Evolutionary conservation across 2,329 filamentous ascomycete genomes (phyloP).

Genomic region (Clarireedia paspali): DNA sequence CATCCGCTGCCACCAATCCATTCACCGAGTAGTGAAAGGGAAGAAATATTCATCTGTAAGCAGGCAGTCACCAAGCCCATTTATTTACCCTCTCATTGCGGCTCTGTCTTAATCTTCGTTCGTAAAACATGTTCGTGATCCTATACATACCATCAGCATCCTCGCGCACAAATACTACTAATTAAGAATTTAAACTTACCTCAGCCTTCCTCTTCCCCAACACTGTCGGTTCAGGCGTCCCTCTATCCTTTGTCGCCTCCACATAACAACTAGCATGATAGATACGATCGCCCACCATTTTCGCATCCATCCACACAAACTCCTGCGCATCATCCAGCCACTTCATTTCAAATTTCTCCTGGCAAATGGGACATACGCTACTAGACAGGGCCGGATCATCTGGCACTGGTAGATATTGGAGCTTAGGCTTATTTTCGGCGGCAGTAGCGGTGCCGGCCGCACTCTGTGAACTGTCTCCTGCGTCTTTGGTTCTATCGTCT

Average conservation of each 20-base stretch:
- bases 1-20: no score
- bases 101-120: conserved; percentile 26
- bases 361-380: conserved; percentile 84
- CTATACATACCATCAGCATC: conserved; percentile 1
- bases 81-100: neutral
- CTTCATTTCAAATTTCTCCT: conserved; percentile 86
- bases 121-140: conserved; percentile 6
- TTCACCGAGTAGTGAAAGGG: no score
- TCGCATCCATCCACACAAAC: conserved; percentile 92
- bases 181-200: conserved; percentile 26
- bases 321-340: conserved; percentile 93
- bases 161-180: neutral
- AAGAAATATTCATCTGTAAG: neutral
- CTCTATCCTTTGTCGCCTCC: conserved; percentile 63
- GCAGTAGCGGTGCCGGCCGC: conserved; percentile 34
- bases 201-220: conserved; percentile 72
- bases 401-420: conserved; percentile 74
- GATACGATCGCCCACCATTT: conserved; percentile 67
- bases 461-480: conserved; percentile 33
- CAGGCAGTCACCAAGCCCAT: neutral
- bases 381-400: conserved; percentile 68
- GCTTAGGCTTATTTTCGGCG: conserved; percentile 40
- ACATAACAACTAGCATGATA: conserved; percentile 87
- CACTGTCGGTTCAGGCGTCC: conserved; percentile 53
- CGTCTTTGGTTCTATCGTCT: conserved; percentile 48